Evolutionary conservation across 345 rosid species (phyloP).

Genomic region (Cardamine occulta): DNA sequence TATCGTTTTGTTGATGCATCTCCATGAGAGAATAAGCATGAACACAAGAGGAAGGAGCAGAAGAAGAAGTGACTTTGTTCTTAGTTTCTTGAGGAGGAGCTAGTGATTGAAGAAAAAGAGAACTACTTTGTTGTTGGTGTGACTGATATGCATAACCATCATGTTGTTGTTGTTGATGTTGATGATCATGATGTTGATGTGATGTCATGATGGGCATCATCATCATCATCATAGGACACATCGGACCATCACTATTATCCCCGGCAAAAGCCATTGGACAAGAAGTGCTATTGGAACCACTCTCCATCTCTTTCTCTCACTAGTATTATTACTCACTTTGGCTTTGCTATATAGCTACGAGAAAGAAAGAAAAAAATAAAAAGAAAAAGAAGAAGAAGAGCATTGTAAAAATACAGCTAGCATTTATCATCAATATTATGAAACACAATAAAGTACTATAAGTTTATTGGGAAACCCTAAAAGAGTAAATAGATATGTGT

Average conservation of each 20-base stretch:
- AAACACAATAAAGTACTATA: slow-evolving; percentile 43
- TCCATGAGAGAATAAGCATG: slow-evolving; percentile 75
- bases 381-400: slow-evolving; percentile 12
- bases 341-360: slow-evolving; percentile 49
- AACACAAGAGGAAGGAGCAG: slow-evolving; percentile 45
- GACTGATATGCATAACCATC: slow-evolving; percentile 50
- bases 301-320: slow-evolving; percentile 60
- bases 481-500: slow-evolving; percentile 32
- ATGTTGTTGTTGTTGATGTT: slow-evolving; percentile 46
- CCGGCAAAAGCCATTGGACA: slow-evolving; percentile 75
- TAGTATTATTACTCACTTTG: slow-evolving; percentile 48
- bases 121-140: slow-evolving; percentile 45
- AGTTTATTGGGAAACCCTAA: slow-evolving; percentile 45
- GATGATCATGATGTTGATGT: slow-evolving; percentile 44
- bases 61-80: slow-evolving; percentile 44
- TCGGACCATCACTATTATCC: slow-evolving; percentile 65
- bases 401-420: slow-evolving; percentile 45
- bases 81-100: slow-evolving; percentile 43
- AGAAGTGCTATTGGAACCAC: slow-evolving; percentile 72
- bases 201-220: slow-evolving; percentile 67
- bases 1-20: slow-evolving; percentile 43
- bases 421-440: slow-evolving; percentile 46
- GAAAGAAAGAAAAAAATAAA: slow-evolving; percentile 17
- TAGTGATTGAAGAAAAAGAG: slow-evolving; percentile 46
- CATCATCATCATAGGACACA: slow-evolving; percentile 65